phyloP scores from a whole-genome alignment of 1,284 basidiomycete genomes.

The Athelia psychrophila region DNA sequence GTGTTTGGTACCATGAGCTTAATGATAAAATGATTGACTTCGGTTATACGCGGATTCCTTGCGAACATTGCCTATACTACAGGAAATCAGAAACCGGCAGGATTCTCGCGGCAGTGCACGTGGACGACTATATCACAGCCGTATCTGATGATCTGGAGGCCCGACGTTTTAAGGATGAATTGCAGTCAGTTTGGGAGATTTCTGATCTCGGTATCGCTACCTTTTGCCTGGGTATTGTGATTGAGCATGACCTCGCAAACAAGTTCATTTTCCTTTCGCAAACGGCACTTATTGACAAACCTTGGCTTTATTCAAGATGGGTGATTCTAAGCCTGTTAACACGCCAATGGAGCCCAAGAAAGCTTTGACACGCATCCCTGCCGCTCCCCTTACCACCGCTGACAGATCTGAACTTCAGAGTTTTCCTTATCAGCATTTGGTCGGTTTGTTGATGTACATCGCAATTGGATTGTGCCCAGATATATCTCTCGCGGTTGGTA shows the following conservation, averaged over 20 bases:
- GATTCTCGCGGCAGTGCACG: slow-evolving; percentile 27
- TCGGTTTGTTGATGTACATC: slow-evolving; percentile 40
- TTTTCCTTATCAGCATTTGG: slow-evolving; percentile 24
- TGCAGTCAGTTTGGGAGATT: slow-evolving; percentile 25
- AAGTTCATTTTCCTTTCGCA: slow-evolving; percentile 32
- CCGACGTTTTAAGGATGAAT: slow-evolving; percentile 22
- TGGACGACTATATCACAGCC: slow-evolving; percentile 33
- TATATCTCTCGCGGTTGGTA: slow-evolving; percentile 34
- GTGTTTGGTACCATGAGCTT: slow-evolving; percentile 35
- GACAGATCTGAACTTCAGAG: slow-evolving; percentile 7
- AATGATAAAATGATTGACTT: slow-evolving; percentile 22
- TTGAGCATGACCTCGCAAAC: slow-evolving; percentile 23
- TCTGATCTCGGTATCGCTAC: slow-evolving; percentile 21
- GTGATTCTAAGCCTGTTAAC: slow-evolving; percentile 21
- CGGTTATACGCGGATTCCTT: slow-evolving; percentile 17
- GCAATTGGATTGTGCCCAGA: slow-evolving; percentile 35
- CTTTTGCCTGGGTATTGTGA: slow-evolving; percentile 27
- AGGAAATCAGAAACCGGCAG: slow-evolving; percentile 10
- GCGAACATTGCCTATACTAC: slow-evolving; percentile 35
- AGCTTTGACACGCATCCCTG: slow-evolving; percentile 12
- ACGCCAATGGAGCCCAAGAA: slow-evolving; percentile 28
- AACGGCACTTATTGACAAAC: slow-evolving; percentile 34
- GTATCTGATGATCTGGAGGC: slow-evolving; percentile 14
- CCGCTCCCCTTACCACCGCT: slow-evolving; percentile 1
- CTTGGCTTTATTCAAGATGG: slow-evolving; percentile 29